A percentile compares a stretch with the other conserved stretches of the same genome.
Conservation (phyloP, 768 basidiomycete genomes). For the Naganishia onofrii region DNA sequence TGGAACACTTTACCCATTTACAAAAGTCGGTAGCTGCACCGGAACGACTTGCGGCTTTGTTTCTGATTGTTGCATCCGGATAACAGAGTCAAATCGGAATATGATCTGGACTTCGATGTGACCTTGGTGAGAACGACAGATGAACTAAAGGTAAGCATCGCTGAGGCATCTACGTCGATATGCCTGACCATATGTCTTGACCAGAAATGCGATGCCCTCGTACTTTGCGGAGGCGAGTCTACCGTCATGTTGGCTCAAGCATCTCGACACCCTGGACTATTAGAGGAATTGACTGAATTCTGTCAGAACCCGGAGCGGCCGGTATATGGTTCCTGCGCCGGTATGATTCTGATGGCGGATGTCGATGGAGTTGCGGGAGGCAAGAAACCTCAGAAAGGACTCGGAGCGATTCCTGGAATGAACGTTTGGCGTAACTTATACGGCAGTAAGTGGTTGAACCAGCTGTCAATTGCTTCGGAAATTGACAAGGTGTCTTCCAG, state of each 20-base stretch:
- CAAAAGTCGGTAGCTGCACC: constrained; percentile 58
- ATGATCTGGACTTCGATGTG: constrained; percentile 40
- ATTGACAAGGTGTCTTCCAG: constrained; percentile 28
- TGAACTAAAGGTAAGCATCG: constrained; percentile 58
- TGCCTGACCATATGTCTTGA: not conserved
- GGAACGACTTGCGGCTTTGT: constrained; percentile 50
- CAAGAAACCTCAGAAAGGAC: constrained; percentile 63
- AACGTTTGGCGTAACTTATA: constrained; percentile 84
- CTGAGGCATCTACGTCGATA: not conserved
- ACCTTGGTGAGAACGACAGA: constrained; percentile 67
- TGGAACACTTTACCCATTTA: constrained; percentile 73
- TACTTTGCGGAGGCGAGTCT: constrained; percentile 95
- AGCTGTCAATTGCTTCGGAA: not conserved
- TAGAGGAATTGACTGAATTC: constrained; percentile 75
- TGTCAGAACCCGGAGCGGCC: constrained; percentile 61
- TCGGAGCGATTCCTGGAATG: constrained; percentile 70
- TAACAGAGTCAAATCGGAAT: constrained; percentile 34
- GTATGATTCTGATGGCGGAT: constrained; percentile 78
- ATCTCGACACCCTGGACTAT: constrained; percentile 69
- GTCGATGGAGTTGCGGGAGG: constrained; percentile 65
- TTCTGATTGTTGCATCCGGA: not conserved
- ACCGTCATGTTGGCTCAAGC: constrained; percentile 76
- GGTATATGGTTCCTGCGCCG: constrained; percentile 94
- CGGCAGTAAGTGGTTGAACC: constrained; percentile 73
- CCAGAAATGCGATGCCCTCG: constrained; percentile 69